These are phyloP conservation scores for Saturnispora diversa DNA, from an alignment of 805 yeast species.

Conservation along the genomic window DNA sequence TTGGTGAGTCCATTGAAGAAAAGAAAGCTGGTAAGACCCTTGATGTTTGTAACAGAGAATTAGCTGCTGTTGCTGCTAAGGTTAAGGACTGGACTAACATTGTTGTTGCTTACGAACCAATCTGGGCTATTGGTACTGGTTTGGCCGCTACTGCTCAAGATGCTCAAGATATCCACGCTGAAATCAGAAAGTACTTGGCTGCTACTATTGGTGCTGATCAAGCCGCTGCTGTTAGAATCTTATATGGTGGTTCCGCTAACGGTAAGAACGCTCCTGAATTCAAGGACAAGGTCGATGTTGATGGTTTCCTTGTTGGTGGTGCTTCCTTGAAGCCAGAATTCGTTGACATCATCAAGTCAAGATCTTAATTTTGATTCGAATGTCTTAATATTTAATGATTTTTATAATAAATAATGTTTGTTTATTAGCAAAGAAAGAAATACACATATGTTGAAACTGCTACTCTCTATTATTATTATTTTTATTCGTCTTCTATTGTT, in stretches of 20 bases:
- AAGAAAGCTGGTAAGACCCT: conserved; percentile 84
- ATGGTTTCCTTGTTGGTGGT: conserved; percentile 99
- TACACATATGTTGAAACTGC: too few relatives aligned
- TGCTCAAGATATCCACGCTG: conserved; percentile 91
- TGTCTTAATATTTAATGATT: not conserved
- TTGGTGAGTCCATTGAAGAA: conserved; percentile 96
- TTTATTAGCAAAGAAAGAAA: too few relatives aligned
- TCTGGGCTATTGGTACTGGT: conserved; percentile 99
- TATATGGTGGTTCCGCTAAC: conserved; percentile 98
- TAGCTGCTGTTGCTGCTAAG: conserved; percentile 70
- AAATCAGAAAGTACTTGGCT: conserved; percentile 76
- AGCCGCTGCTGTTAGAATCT: conserved; percentile 77
- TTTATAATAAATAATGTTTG: conserved; percentile 1
- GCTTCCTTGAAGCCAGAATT: conserved; percentile 98
- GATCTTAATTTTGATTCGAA: conserved; percentile 60
- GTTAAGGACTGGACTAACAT: conserved; percentile 75
- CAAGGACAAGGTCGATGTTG: conserved; percentile 89
- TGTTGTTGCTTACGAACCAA: conserved; percentile 98
- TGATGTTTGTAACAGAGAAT: conserved; percentile 80
- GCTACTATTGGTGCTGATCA: conserved; percentile 64
- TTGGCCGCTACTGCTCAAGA: conserved; percentile 97
- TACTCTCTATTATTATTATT: too few relatives aligned
- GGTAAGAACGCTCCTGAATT: conserved; percentile 87
- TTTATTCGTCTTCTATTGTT: not conserved
- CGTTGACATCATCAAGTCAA: conserved; percentile 87